Evolutionary conservation across 208 protist genomes (phyloP).

Genomic region (Borovskyia barvae): DNA sequence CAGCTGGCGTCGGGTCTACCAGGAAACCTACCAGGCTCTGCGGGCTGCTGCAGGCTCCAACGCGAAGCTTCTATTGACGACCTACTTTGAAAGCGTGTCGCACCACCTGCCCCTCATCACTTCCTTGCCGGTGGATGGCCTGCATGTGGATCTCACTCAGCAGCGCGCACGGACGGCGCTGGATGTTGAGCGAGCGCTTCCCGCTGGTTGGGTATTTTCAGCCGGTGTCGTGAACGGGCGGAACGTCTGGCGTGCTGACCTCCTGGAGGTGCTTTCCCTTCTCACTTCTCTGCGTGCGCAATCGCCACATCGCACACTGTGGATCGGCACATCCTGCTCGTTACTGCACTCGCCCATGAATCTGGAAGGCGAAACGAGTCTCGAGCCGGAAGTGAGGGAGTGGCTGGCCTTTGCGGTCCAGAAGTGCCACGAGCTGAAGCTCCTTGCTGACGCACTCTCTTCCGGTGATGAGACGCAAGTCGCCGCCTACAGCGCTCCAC

Average conservation of each 20-base stretch:
- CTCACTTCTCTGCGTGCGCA: conserved; percentile 25
- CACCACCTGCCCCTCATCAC: conserved; percentile 45
- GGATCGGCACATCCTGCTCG: conserved; percentile 77
- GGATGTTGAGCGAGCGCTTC: conserved; percentile 36
- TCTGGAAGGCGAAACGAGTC: conserved; percentile 44
- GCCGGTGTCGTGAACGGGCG: conserved; percentile 83
- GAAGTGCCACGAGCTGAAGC: conserved; percentile 73
- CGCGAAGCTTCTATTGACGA: conserved; percentile 64
- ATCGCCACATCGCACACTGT: conserved; percentile 32
- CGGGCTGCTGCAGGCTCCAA: conserved; percentile 5
- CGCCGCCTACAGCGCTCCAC: conserved; percentile 34
- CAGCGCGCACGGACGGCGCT: conserved; percentile 28
- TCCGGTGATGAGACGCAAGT: conserved; percentile 24
- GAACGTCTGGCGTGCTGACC: conserved; percentile 79
- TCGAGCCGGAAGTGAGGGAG: conserved; percentile 53
- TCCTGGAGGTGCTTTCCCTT: conserved; percentile 21
- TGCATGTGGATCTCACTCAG: conserved; percentile 74
- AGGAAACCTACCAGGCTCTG: conserved; percentile 32
- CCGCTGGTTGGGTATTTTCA: conserved; percentile 56
- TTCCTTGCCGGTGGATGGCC: conserved; percentile 53
- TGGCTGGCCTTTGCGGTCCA: conserved; percentile 82
- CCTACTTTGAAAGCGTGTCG: conserved; percentile 81
- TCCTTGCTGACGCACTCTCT: conserved; percentile 43
- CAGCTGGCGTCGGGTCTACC: conserved; percentile 26
- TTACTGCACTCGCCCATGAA: conserved; percentile 81